Evolutionary conservation across 805 yeast species (phyloP).

Genomic region (Kazachstania kunashirensis): DNA sequence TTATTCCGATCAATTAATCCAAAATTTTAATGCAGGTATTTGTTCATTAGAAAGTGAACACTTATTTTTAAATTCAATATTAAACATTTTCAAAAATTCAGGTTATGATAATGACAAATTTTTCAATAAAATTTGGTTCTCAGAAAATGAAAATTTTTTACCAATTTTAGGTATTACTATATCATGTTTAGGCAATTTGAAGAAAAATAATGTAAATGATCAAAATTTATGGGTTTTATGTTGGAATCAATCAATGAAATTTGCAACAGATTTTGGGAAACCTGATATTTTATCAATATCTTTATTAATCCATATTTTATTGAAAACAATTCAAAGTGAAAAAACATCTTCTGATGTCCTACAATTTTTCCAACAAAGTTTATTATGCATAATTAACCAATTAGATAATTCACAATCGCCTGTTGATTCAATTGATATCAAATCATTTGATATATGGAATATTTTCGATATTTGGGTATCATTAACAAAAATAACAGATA

Average conservation of each 20-base stretch:
- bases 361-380: conserved; percentile 4
- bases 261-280: background rate
- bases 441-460: conserved; percentile 7
- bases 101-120: conserved; percentile 1
- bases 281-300: conserved; percentile 1
- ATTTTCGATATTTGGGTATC: conserved; percentile 9
- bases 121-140: background rate
- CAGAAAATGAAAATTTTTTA: background rate
- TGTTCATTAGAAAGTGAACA: background rate
- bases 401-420: background rate
- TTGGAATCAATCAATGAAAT: conserved; percentile 4
- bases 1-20: background rate
- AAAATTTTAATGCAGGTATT: conserved; percentile 1
- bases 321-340: background rate
- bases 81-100: background rate
- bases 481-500: conserved; percentile 4
- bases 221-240: conserved; percentile 4
- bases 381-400: conserved; percentile 1
- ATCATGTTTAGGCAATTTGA: conserved; percentile 2
- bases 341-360: conserved; percentile 1
- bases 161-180: conserved; percentile 1
- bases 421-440: background rate
- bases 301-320: background rate
- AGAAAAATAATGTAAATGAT: background rate
- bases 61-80: background rate